Evolutionary conservation across 768 basidiomycete genomes (phyloP), one percentile per base, ranked within the genome.

Genomic region (Suillus ampliporus): DNA sequence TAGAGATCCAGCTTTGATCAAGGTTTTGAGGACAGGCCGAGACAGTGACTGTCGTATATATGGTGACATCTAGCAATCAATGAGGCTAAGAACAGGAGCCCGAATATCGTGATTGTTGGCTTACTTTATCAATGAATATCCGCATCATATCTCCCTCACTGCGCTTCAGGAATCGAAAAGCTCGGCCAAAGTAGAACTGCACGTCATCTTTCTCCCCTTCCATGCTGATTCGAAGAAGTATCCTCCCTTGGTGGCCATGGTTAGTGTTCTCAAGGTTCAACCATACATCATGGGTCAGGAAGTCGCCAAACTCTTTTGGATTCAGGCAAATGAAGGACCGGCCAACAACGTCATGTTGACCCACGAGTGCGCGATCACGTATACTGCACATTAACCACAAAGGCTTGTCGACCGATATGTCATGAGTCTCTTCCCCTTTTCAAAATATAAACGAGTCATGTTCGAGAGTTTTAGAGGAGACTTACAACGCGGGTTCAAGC

Each of bases 131-230:
- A 61, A 98, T 91, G 75, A 99, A 97, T 40, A 92, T 92, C 13
- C 96, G 84, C 58, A 95, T 86, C 97, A 99, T 98, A 70, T 99
- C 97, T 26, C 85, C 88, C 72, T 99, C 95, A 0, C 95, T 93
- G 37, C 95, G 82, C 77, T 98, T 98, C 67, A 99, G 74, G 43
- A 89, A 94, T 51, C 97, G 84, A 83, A 99, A 99, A 4, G 90
- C 97, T 37, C 95, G 85, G 31, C 97, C 97, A 70, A 99, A 99
- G 81, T 92, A 96, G 81, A 97, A 99, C 68, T 92, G 92, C 9
- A 95, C 93, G 73, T 99, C 97, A 69, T 97, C 95, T 77, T 97
- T 95, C 83, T 99, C 97, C 58, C 96, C 95, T 72, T 99, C 97
- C 95, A 99, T 97, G 72, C 94, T 96, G 62, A 99, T 85, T 21